Evolutionary conservation across 2,329 filamentous ascomycete genomes (phyloP), one percentile per base, ranked within the genome.

Genomic region (Purpureocillium takamizusanense): DNA sequence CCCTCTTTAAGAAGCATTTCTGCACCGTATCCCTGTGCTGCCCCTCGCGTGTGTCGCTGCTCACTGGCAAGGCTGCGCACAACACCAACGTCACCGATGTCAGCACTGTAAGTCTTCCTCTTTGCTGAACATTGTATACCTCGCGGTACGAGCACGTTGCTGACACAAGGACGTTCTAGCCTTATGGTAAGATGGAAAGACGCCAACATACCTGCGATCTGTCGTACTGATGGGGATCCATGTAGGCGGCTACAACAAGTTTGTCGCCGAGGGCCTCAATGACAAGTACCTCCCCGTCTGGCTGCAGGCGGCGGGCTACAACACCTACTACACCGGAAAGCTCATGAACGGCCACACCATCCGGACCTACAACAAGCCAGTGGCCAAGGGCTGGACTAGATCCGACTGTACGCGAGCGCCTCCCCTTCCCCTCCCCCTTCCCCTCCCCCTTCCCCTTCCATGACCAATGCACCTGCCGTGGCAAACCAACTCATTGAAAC

Each of bases 301-400:
- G 81, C 58, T 87, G n/a, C 78, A 84, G 46, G 55, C 72, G 4
- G 74, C 72, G 0, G 81, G 80, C 0, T 86, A 86, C 51, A 74
- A 76, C 46, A 85, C 81, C 0, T 85, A 83, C 50, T 86, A 86
- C 48, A 76, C 74, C 0, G 83, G 79, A n/a, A 86, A 87, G 51
- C 63, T 85, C 4, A 81, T 82, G 60, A 86, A 86, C 46, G 65
- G 70, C 0, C 79, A 84, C 37, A 73, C 63, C 0, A 63, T 73
- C 2, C 50, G 66, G 1, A 85, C 81, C 42, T 86, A 83, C 51
- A 60, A 81, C 50, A 61, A 65, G 4, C 72, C 79, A 0, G 67
- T 60, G 31, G 66, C 72, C 0, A 66, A 64, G 1, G 80, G 79
- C 1, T 85, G 76, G 65, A 81, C 67, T 11, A 67, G 65, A 7